Evolutionary conservation across 495 filamentous ascomycete genomes (phyloP).

Genomic region (Beverwykella pulmonaria): DNA sequence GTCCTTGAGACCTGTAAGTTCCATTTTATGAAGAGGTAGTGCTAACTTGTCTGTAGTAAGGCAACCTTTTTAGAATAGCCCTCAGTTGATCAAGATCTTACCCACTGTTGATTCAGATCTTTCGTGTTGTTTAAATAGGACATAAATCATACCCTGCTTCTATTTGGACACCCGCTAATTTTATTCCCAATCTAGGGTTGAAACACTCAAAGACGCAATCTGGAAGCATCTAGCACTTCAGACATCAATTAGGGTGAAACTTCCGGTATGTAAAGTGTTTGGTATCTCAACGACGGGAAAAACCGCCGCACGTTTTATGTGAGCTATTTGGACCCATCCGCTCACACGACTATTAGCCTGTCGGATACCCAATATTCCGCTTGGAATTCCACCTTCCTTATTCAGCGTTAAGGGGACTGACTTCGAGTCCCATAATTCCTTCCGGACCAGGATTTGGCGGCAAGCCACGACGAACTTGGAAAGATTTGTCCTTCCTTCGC

Average conservation of each 20-base stretch:
- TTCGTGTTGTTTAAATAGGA: too few species aligned
- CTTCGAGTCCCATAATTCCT: background rate
- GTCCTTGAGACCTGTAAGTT: too few species aligned
- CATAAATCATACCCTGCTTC: too few species aligned
- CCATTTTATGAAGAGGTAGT: too few species aligned
- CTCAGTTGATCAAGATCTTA: too few species aligned
- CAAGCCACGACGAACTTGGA: background rate
- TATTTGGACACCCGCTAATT: too few species aligned
- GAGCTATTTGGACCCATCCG: background rate
- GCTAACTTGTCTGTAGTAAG: too few species aligned
- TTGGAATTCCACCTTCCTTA: slow-evolving; percentile 25
- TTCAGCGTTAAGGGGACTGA: background rate
- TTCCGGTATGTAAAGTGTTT: slow-evolving; percentile 10
- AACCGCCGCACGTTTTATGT: background rate
- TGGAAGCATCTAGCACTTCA: slow-evolving; percentile 15
- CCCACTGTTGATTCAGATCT: too few species aligned
- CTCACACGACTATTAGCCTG: background rate
- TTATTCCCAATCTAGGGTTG: too few species aligned
- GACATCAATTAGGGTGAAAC: slow-evolving; percentile 16
- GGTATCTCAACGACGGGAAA: background rate
- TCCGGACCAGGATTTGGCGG: background rate
- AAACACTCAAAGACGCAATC: slow-evolving; percentile 4
- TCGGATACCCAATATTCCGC: slow-evolving; percentile 2
- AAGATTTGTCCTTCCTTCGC: slow-evolving; percentile 7
- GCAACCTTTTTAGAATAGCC: too few species aligned